Evolutionary conservation across 2,329 filamentous ascomycete species (phyloP).

Genomic region (Calonectria honghensis): DNA sequence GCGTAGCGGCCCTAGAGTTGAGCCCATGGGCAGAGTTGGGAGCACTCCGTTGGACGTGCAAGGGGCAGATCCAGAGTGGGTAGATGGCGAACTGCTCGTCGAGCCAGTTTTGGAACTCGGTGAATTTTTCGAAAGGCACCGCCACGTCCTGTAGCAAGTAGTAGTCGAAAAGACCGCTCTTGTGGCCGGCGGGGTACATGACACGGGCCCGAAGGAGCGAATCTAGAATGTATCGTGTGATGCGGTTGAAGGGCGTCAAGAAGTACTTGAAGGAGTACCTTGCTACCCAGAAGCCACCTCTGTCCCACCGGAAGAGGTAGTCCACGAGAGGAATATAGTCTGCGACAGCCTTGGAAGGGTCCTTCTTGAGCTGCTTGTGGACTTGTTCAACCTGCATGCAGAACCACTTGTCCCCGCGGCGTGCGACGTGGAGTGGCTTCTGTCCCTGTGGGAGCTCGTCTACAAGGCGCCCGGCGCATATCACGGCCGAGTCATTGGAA

Average conservation of each 20-base stretch:
- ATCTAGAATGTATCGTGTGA: slow-evolving; percentile 77
- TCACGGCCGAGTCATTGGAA: slow-evolving; percentile 70
- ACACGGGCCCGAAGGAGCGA: slow-evolving; percentile 78
- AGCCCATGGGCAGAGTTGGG: slow-evolving; percentile 67
- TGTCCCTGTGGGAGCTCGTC: slow-evolving; percentile 64
- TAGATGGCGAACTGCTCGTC: slow-evolving; percentile 68
- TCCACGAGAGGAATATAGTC: slow-evolving; percentile 78
- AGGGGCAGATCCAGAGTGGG: slow-evolving; percentile 74
- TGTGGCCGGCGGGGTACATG: slow-evolving; percentile 80
- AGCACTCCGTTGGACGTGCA: slow-evolving; percentile 66
- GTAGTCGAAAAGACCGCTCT: slow-evolving; percentile 74
- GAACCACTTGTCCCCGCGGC: slow-evolving; percentile 81
- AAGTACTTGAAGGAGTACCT: slow-evolving; percentile 79
- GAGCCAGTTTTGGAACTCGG: slow-evolving; percentile 69
- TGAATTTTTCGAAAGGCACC: slow-evolving; percentile 65
- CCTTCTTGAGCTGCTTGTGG: slow-evolving; percentile 54
- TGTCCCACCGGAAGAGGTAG: slow-evolving; percentile 83
- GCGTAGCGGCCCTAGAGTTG: slow-evolving; percentile 66
- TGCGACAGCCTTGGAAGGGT: slow-evolving; percentile 52
- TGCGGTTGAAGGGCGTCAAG: slow-evolving; percentile 77
- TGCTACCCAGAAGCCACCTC: slow-evolving; percentile 81
- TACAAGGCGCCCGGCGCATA: slow-evolving; percentile 77
- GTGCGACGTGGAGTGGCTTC: slow-evolving; percentile 70
- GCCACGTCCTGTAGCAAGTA: slow-evolving; percentile 81
- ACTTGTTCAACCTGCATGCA: slow-evolving; percentile 78